Evolutionary conservation across 129 eudicot species (phyloP), one percentile per base, ranked within the genome.

Genomic region (Kitagawia praeruptora): DNA sequence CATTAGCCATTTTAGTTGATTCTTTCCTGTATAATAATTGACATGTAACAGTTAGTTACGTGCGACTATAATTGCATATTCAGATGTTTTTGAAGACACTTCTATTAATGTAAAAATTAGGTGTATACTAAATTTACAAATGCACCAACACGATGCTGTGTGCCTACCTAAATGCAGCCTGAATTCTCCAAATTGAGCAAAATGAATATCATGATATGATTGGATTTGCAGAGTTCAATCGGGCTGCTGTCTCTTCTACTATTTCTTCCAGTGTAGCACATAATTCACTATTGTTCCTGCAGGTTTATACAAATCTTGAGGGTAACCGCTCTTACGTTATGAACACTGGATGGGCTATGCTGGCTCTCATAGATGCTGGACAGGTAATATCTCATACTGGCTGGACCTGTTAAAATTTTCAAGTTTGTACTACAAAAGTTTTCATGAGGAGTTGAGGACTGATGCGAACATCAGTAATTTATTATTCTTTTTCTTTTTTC

Each of bases 261-360:
- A 42, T 42, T 6, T 42, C 10, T 42, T 42, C 45, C 45, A 42
- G 1, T 42, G 45, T 7, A 42, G 45, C 47, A 9, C 12, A 9
- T 44, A 8, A 44, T 9, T 8, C 47, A 44, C 18, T 64, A 39
- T 11, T 64, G 18, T 28, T 64, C 8, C 40, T 64, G 40, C 71
- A 89, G 93, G 85, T 81, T 15, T 93, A 91, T 75, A 86, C 89
- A 81, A 89, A 85, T 79, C 56, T 89, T 39, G 79, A 75, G 48
- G 79, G 84, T 42, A 83, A 86, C 82, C 88, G 84, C 78, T 82
- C 97, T 38, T 89, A 89, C 53, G 71, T 83, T 40, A 84, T 82
- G 82, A 89, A 78, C 81, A 93, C 93, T 25, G 90, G 84, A 70
- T 90, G 97, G 98, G 98, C 97, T 80, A 79, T 93, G 89, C 75